A percentile compares a stretch with the other conserved stretches of the same genome.
Conservation (phyloP, 2,329 filamentous ascomycete species). For the Aspergillus fumigatiaffinis region DNA sequence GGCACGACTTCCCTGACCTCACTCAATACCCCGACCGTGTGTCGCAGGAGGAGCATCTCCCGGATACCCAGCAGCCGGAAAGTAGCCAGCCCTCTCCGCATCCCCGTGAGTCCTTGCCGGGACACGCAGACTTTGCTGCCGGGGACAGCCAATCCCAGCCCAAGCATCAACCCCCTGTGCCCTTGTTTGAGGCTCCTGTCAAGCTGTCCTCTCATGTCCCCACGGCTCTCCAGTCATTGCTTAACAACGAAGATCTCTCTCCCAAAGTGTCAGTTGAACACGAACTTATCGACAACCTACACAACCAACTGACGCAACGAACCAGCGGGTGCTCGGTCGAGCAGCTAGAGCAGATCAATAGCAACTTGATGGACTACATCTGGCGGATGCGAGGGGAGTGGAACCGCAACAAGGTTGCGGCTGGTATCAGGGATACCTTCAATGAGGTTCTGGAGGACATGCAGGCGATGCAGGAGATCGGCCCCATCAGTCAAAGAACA, state of each 20-base stretch:
- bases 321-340: constrained; percentile 82
- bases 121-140: constrained; percentile 22
- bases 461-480: constrained; percentile 49
- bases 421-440: constrained; percentile 64
- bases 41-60: constrained; percentile 56
- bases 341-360: constrained; percentile 90
- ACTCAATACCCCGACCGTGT: constrained; percentile 46
- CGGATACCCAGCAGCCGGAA: constrained; percentile 58
- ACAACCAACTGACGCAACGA: constrained; percentile 59
- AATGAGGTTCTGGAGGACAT: constrained; percentile 62
- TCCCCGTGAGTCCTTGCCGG: constrained; percentile 21
- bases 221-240: constrained; percentile 29
- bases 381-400: constrained; percentile 77
- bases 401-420: constrained; percentile 73
- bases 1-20: constrained; percentile 53
- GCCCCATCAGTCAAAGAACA: constrained; percentile 32
- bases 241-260: constrained; percentile 29
- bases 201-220: constrained; percentile 22
- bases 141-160: constrained; percentile 38
- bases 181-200: constrained; percentile 36
- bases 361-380: constrained; percentile 82
- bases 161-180: constrained; percentile 36
- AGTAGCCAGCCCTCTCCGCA: constrained; percentile 31
- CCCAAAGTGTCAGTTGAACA: constrained; percentile 44
- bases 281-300: constrained; percentile 53